Conservation (phyloP, 1,284 basidiomycete species). For the Golubevia sp. region DNA sequence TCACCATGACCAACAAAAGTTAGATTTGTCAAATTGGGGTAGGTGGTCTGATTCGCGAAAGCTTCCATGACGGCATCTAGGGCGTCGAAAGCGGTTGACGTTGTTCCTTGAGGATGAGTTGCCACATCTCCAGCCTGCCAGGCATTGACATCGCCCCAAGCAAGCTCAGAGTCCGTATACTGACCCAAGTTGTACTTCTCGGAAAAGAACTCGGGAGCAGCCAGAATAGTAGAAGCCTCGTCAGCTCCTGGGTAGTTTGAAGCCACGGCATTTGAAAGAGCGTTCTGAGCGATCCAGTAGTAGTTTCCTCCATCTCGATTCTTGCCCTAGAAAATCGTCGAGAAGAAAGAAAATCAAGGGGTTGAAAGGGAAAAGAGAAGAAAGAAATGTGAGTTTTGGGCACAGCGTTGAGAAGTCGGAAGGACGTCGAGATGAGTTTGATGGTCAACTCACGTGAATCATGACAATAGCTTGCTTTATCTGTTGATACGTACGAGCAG, state of each 20-base stretch:
- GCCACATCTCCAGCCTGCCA: slow-evolving; percentile 53
- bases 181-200: slow-evolving; percentile 35
- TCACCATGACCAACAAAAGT: slow-evolving; percentile 49
- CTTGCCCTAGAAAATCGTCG: not conserved
- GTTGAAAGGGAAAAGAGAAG: too few species aligned
- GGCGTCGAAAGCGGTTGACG: slow-evolving; percentile 44
- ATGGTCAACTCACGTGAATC: slow-evolving; percentile 49
- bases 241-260: slow-evolving; percentile 19
- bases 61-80: slow-evolving; percentile 40
- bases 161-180: slow-evolving; percentile 35
- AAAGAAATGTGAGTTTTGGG: too few species aligned
- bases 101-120: slow-evolving; percentile 32
- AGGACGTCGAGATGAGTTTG: not conserved
- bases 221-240: slow-evolving; percentile 31
- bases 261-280: slow-evolving; percentile 25
- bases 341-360: too few species aligned
- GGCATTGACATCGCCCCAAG: slow-evolving; percentile 49
- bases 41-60: slow-evolving; percentile 32
- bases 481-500: too few species aligned
- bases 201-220: slow-evolving; percentile 49
- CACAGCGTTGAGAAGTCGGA: too few species aligned
- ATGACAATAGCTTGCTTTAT: slow-evolving; percentile 44
- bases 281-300: slow-evolving; percentile 35
- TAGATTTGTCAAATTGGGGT: slow-evolving; percentile 38
- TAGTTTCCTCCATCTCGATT: slow-evolving; percentile 22